Conservation (phyloP, 164 flowering plant species). For the Nymphaea thermarum region DNA sequence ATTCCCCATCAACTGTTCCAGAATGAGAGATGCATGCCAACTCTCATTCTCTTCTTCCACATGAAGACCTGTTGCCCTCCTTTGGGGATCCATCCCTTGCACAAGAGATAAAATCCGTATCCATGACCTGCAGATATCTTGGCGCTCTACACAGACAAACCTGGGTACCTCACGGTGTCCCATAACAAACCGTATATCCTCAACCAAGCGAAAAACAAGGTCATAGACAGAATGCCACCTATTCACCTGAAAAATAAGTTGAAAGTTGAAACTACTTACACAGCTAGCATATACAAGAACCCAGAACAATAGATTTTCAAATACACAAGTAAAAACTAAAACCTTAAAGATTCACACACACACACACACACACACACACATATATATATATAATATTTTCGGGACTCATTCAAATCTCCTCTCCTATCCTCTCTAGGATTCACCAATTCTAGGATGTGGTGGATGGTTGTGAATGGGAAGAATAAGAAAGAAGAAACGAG, state of each 20-base stretch:
- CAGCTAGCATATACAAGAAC: not conserved
- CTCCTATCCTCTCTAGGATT: no score
- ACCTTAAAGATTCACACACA: no score
- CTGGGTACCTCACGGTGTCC: slow-evolving; percentile 59
- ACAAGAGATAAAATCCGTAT: slow-evolving; percentile 56
- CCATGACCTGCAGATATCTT: slow-evolving; percentile 54
- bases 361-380: no score
- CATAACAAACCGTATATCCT: slow-evolving; percentile 74
- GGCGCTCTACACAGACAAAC: slow-evolving; percentile 37
- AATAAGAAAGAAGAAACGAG: no score
- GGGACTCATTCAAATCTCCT: no score
- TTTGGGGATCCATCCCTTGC: slow-evolving; percentile 87
- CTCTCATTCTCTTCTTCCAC: slow-evolving; percentile 78
- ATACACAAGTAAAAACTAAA: no score
- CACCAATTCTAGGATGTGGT: no score
- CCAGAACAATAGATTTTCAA: no score
- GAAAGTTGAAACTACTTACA: not conserved
- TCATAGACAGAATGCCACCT: slow-evolving; percentile 50
- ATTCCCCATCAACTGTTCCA: slow-evolving; percentile 47
- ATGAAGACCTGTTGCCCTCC: slow-evolving; percentile 65
- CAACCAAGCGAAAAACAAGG: slow-evolving; percentile 51
- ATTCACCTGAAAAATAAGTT: slow-evolving; percentile 35
- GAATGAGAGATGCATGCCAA: slow-evolving; percentile 42
- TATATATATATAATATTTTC: no score
- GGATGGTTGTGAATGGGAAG: no score